Conservation (phyloP, 768 basidiomycete species). For the Trametes punicea region DNA sequence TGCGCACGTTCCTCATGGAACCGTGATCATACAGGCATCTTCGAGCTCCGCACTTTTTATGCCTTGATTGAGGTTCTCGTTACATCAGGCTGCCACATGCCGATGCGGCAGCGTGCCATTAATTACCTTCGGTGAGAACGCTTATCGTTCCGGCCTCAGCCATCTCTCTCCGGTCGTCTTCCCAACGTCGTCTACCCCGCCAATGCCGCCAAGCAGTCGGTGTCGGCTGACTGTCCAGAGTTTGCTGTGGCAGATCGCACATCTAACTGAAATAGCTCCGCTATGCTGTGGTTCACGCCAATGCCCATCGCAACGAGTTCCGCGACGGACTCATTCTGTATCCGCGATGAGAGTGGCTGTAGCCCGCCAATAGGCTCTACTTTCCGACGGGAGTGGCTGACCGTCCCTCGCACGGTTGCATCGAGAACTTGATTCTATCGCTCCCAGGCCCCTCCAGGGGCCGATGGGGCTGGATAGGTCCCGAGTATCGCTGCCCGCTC, state of each 20-base stretch:
- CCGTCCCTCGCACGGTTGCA: neutral
- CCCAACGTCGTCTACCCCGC: neutral
- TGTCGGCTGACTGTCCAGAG: neutral
- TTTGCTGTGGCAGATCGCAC: neutral
- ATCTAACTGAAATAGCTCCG: neutral
- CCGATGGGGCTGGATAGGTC: slow-evolving; percentile 6
- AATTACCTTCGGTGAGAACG: neutral
- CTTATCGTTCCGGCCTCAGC: slow-evolving; percentile 5
- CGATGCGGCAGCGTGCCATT: neutral
- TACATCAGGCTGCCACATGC: neutral
- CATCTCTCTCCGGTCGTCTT: neutral
- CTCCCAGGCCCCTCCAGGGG: too few relatives aligned
- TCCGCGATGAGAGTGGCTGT: too few relatives aligned
- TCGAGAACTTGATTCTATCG: slow-evolving; percentile 7
- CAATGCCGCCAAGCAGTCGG: slow-evolving; percentile 3
- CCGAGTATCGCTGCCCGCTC: slow-evolving; percentile 12
- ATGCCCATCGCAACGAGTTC: neutral
- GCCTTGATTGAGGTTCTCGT: neutral
- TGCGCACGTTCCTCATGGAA: slow-evolving; percentile 1
- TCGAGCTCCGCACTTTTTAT: neutral
- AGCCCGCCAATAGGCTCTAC: too few relatives aligned
- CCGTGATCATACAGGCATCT: neutral
- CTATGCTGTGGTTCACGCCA: neutral
- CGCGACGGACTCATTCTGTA: neutral
- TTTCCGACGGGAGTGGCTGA: too few relatives aligned